phyloP scores from a whole-genome alignment of 2,329 filamentous ascomycete genomes.

The Xylariomycetidae sp. region DNA sequence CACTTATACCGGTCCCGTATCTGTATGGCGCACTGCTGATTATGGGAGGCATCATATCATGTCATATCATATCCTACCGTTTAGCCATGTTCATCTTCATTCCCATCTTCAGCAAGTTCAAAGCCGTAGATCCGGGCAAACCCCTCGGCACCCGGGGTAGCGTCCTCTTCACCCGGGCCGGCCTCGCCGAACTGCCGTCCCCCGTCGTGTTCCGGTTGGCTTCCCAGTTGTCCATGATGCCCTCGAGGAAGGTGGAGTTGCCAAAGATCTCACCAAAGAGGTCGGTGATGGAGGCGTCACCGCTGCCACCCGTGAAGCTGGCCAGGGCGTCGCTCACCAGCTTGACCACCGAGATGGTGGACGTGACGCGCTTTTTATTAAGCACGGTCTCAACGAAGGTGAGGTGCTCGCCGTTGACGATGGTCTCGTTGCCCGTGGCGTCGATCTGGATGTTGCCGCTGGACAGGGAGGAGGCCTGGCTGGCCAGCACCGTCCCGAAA shows the following conservation, averaged over 20 bases:
- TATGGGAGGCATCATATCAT: constrained; percentile 4
- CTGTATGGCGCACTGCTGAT: constrained; percentile 4
- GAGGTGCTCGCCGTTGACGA: constrained; percentile 37
- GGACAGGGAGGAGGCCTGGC: constrained; percentile 30
- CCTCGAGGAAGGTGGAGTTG: constrained; percentile 33
- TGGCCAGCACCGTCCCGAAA: constrained; percentile 31
- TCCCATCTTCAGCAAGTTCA: constrained; percentile 24
- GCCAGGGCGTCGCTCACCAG: constrained; percentile 32
- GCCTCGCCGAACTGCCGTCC: constrained; percentile 3
- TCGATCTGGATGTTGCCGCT: constrained; percentile 36
- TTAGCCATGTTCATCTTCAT: constrained; percentile 21
- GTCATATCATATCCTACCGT: constrained; percentile 6
- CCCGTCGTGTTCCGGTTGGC: constrained; percentile 2
- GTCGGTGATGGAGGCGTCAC: constrained; percentile 24
- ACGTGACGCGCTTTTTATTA: constrained; percentile 30
- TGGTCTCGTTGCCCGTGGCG: constrained; percentile 34
- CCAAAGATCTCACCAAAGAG: constrained; percentile 32
- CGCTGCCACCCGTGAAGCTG: constrained; percentile 26
- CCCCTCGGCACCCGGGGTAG: constrained; percentile 12
- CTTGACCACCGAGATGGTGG: constrained; percentile 32
- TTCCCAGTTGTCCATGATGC: constrained; percentile 31
- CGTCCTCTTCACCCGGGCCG: constrained; percentile 5
- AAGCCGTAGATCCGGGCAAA: constrained; percentile 14
- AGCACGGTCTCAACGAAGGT: constrained; percentile 38
- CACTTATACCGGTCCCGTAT: constrained; percentile 1